Evolutionary conservation across 108 stramenopile genomes (phyloP).

Genomic region (Cyclotella choctawhatcheeana): DNA sequence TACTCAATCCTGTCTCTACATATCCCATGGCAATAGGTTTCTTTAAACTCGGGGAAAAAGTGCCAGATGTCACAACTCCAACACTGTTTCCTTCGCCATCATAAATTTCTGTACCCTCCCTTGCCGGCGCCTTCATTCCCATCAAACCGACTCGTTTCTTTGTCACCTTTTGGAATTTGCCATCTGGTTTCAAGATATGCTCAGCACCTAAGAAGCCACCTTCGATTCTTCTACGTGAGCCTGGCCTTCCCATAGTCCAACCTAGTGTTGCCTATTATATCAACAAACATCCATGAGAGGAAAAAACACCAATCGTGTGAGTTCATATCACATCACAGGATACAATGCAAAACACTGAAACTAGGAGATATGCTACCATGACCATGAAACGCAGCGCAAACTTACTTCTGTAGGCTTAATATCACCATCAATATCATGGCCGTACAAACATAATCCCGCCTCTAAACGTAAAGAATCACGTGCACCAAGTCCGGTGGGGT

Average conservation of each 20-base stretch:
- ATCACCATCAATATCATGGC: constrained; percentile 95
- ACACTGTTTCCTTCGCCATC: constrained; percentile 88
- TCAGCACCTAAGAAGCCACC: constrained; percentile 96
- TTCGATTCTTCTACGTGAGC: constrained; percentile 88
- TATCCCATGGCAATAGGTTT: constrained; percentile 99
- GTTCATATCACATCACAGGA: no score
- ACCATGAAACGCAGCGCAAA: background rate
- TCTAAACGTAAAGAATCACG: constrained; percentile 98
- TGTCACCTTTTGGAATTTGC: constrained; percentile 85
- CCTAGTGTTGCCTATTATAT: constrained; percentile 67
- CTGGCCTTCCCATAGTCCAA: constrained; percentile 96
- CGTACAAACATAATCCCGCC: constrained; percentile 98
- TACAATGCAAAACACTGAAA: no score
- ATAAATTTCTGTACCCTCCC: constrained; percentile 93
- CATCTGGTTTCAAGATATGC: constrained; percentile 89
- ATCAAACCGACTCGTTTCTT: constrained; percentile 95
- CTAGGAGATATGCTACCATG: no score
- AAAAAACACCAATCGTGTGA: no score
- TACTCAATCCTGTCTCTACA: constrained; percentile 78
- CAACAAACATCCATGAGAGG: no score
- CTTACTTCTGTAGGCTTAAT: constrained; percentile 91
- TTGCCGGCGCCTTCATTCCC: constrained; percentile 97
- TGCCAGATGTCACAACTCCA: constrained; percentile 95
- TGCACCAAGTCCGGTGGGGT: constrained; percentile 96
- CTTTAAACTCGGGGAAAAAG: constrained; percentile 91